Evolutionary conservation across 2,329 filamentous ascomycete genomes (phyloP).

Genomic region (Ophiognomonia clavigignenti-juglandacearum): DNA sequence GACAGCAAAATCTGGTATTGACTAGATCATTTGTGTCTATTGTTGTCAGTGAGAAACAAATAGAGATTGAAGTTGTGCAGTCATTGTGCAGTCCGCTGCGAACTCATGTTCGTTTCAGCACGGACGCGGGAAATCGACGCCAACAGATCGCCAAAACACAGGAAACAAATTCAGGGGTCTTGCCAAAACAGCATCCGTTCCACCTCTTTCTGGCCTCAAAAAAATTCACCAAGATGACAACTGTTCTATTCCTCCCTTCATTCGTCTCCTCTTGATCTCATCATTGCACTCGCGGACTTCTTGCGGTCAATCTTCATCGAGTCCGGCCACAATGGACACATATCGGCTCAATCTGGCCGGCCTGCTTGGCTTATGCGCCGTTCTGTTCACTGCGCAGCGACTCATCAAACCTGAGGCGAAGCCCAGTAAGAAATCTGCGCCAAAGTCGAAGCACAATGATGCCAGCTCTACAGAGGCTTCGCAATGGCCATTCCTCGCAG

Average conservation of each 20-base stretch:
- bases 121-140: too few relatives aligned
- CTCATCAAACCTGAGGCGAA: not conserved
- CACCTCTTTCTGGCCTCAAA: not conserved
- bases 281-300: not conserved
- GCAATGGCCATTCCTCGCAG: constrained; percentile 31
- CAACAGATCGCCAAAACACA: constrained; percentile 1
- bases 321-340: constrained; percentile 21
- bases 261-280: too few relatives aligned
- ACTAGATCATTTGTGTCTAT: too few relatives aligned
- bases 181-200: constrained; percentile 9
- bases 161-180: constrained; percentile 7
- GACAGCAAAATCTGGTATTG: too few relatives aligned
- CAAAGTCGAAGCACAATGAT: not conserved
- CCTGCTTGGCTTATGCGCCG: constrained; percentile 28
- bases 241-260: not conserved
- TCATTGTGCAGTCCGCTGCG: too few relatives aligned
- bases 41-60: too few relatives aligned
- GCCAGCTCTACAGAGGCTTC: constrained; percentile 14
- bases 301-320: not conserved
- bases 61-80: too few relatives aligned
- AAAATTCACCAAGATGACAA: constrained; percentile 1
- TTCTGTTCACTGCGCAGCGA: constrained; percentile 21
- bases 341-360: constrained; percentile 30
- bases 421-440: not conserved
- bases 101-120: too few relatives aligned